A percentile compares a stretch with the other conserved stretches of the same genome.
phyloP scores from a whole-genome alignment of 106 monocot species.

The Posidonia australis region DNA sequence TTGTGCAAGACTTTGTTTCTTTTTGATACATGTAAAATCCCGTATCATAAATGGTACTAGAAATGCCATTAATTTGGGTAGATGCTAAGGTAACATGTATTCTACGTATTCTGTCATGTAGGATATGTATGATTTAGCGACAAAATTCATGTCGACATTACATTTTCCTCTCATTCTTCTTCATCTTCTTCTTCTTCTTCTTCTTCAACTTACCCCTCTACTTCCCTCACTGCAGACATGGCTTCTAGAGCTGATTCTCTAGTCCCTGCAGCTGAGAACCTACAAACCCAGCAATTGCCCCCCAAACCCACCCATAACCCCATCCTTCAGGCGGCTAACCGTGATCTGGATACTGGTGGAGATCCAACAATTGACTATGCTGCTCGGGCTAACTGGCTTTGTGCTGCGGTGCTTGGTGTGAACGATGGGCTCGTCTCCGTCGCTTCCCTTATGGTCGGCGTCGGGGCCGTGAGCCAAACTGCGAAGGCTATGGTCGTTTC shows the following conservation, averaged over 20 bases:
- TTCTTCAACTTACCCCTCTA: no score
- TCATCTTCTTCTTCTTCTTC: no score
- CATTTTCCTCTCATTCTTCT: no score
- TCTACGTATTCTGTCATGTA: no score
- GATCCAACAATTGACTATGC: conserved; percentile 13
- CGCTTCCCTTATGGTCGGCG: conserved; percentile 44
- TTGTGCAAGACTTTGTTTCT: no score
- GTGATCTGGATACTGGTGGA: background rate
- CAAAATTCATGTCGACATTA: no score
- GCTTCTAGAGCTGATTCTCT: background rate
- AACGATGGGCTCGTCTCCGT: conserved; percentile 46
- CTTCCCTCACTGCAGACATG: background rate
- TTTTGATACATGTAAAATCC: no score
- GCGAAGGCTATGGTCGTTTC: conserved; percentile 36
- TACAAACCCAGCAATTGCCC: background rate
- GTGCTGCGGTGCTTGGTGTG: conserved; percentile 37
- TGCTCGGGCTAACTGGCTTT: conserved; percentile 37
- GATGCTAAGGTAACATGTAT: no score
- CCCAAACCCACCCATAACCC: background rate
- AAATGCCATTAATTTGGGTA: no score
- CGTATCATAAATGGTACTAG: no score
- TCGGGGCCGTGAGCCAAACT: conserved; percentile 37
- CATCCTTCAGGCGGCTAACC: background rate
- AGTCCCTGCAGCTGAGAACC: background rate
- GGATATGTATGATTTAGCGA: no score